Conservation (phyloP, 1,284 basidiomycete genomes). For the Cutaneotrichosporon cutaneum region DNA sequence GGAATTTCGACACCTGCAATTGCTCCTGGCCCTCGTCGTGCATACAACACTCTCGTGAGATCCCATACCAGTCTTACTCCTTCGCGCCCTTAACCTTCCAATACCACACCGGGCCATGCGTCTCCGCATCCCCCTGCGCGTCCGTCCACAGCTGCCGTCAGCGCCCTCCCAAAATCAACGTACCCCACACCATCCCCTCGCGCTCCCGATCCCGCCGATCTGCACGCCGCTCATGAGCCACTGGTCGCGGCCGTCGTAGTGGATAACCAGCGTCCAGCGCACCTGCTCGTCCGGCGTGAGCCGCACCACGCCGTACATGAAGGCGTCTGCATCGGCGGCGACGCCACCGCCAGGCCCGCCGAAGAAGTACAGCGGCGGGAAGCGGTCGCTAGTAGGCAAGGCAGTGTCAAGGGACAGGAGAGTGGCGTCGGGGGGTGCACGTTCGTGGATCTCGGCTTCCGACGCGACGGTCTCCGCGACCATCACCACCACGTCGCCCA, state of each 20-base stretch:
- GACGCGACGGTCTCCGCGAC: constrained; percentile 23
- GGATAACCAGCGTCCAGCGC: neutral
- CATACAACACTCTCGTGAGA: too few species aligned
- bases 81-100: neutral
- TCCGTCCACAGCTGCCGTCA: neutral
- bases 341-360: constrained; percentile 20
- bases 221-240: constrained; percentile 29
- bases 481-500: constrained; percentile 45
- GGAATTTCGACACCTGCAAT: too few species aligned
- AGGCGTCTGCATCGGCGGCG: neutral
- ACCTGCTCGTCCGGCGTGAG: neutral
- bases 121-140: neutral
- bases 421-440: constrained; percentile 5
- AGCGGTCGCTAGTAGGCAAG: constrained; percentile 32
- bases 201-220: constrained; percentile 38
- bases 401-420: constrained; percentile 29
- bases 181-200: constrained; percentile 43
- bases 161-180: constrained; percentile 12
- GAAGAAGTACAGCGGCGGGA: constrained; percentile 44
- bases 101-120: constrained; percentile 1
- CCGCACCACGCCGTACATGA: neutral
- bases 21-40: too few species aligned
- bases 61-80: neutral
- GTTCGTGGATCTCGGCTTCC: constrained; percentile 1
- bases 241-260: neutral